These are phyloP conservation scores for Botryotinia convoluta DNA, from an alignment of 2,329 filamentous ascomycete species.

Conservation along the genomic window DNA sequence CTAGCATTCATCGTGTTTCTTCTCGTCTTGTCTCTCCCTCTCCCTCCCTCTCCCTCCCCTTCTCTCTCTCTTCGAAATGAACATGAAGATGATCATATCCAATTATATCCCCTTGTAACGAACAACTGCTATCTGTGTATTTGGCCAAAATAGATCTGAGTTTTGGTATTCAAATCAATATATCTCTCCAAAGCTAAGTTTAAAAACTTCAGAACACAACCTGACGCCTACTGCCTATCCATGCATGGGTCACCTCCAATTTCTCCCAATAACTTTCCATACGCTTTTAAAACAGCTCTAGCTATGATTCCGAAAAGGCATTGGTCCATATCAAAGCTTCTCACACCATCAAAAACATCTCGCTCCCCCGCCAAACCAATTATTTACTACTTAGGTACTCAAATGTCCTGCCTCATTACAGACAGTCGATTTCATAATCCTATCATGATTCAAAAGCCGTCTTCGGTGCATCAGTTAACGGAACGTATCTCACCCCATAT, in stretches of 20 bases:
- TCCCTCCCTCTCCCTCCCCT: too few species aligned
- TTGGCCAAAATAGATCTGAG: not conserved
- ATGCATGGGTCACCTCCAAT: not conserved
- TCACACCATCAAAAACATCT: not conserved
- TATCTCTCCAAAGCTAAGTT: not conserved
- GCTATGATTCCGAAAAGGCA: not conserved
- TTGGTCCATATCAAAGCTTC: not conserved
- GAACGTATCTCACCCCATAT: slow-evolving; percentile 75
- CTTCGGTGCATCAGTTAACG: slow-evolving; percentile 66
- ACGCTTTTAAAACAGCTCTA: not conserved
- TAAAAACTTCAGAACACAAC: not conserved
- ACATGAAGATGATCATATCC: not conserved
- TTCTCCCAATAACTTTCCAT: not conserved
- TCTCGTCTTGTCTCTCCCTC: not conserved
- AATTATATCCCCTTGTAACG: not conserved
- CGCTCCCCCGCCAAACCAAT: not conserved
- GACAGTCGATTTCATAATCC: not conserved
- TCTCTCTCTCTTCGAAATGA: not conserved
- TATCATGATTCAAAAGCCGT: not conserved
- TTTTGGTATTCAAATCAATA: not conserved
- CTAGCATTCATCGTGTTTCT: not conserved
- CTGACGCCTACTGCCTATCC: not conserved
- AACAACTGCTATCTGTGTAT: not conserved
- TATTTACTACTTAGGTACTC: not conserved
- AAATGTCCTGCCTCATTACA: not conserved